Evolutionary conservation across 768 basidiomycete genomes (phyloP).

Genomic region (Chalciporus pseudorubinellus): DNA sequence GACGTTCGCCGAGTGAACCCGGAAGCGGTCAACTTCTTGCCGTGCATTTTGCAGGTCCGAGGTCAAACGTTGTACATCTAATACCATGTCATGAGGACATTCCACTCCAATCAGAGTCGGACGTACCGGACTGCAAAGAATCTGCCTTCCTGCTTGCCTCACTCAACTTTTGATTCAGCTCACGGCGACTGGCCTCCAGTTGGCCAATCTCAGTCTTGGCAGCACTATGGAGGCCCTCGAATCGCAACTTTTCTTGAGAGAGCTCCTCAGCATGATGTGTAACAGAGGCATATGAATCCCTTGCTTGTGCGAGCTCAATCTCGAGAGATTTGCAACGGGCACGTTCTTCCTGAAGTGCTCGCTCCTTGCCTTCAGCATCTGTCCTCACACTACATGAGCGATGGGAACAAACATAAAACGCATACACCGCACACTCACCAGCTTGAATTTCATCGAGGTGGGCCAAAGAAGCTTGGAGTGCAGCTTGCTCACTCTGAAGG

Average conservation of each 20-base stretch:
- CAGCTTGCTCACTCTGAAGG: slow-evolving; percentile 26
- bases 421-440: slow-evolving; percentile 20
- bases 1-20: slow-evolving; percentile 11
- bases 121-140: slow-evolving; percentile 24
- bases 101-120: slow-evolving; percentile 21
- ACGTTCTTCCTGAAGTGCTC: slow-evolving; percentile 20
- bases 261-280: slow-evolving; percentile 18
- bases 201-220: slow-evolving; percentile 16
- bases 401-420: background rate
- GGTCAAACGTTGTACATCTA: slow-evolving; percentile 20
- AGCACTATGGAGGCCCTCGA: slow-evolving; percentile 14
- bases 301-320: slow-evolving; percentile 19
- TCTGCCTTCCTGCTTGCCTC: slow-evolving; percentile 6
- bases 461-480: slow-evolving; percentile 25
- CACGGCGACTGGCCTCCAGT: slow-evolving; percentile 12
- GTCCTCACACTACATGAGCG: background rate
- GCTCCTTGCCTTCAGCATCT: slow-evolving; percentile 18
- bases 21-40: slow-evolving; percentile 10
- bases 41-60: slow-evolving; percentile 17
- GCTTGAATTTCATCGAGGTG: slow-evolving; percentile 32
- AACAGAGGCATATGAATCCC: slow-evolving; percentile 4
- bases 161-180: slow-evolving; percentile 12
- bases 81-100: slow-evolving; percentile 23
- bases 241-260: slow-evolving; percentile 22
- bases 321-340: slow-evolving; percentile 19